A percentile compares a stretch with the other conserved stretches of the same genome.
phyloP scores from a whole-genome alignment of 2,329 filamentous ascomycete species.

The Aurifilum marmelostoma region DNA sequence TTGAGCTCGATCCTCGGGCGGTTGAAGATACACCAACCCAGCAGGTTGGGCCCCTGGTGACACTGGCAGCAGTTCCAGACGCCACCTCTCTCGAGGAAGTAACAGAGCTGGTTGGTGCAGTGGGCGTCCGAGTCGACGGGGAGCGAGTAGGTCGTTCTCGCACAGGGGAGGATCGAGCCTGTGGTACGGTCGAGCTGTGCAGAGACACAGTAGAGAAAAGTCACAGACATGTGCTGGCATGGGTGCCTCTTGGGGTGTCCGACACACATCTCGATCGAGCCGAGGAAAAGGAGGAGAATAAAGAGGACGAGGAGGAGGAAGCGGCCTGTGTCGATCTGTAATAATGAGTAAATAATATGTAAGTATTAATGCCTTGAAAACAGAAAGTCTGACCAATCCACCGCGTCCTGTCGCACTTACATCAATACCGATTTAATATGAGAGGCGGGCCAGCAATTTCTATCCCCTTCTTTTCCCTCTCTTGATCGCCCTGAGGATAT shows the following conservation, averaged over 20 bases:
- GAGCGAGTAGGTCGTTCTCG: slow-evolving; percentile 51
- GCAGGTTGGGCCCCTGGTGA: slow-evolving; percentile 52
- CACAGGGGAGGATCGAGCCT: slow-evolving; percentile 54
- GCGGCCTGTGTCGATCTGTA: neutral
- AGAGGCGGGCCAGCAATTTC: neutral
- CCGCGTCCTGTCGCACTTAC: neutral
- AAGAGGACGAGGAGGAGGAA: neutral
- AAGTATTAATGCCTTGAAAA: neutral
- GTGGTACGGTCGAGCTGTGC: slow-evolving; percentile 53
- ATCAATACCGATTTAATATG: neutral
- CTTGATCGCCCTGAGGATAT: neutral
- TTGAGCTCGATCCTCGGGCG: slow-evolving; percentile 39
- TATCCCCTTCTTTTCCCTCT: neutral
- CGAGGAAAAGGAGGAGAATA: neutral
- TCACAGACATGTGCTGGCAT: slow-evolving; percentile 58
- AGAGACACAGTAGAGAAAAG: slow-evolving; percentile 58
- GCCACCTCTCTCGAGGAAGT: slow-evolving; percentile 53
- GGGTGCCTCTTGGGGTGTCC: slow-evolving; percentile 56
- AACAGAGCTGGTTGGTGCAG: slow-evolving; percentile 56
- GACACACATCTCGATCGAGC: slow-evolving; percentile 52
- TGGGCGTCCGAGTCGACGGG: slow-evolving; percentile 47
- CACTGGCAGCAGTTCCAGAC: slow-evolving; percentile 60
- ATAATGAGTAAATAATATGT: neutral
- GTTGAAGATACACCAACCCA: slow-evolving; percentile 55
- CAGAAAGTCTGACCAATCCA: neutral